Conservation (phyloP, 768 basidiomycete genomes). For the Boletales sp. region DNA sequence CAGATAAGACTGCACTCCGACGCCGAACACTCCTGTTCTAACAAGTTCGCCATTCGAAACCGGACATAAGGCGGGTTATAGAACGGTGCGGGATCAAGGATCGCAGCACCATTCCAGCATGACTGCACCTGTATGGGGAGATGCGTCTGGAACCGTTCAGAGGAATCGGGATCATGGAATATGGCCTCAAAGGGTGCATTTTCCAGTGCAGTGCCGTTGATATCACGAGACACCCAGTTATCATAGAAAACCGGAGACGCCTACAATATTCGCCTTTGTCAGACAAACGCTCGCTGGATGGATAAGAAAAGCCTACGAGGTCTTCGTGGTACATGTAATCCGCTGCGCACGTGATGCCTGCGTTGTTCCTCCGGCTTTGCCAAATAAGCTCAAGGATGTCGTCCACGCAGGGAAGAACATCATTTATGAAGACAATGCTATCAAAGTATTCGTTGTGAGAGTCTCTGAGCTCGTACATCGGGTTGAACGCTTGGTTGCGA, state of each 20-base stretch:
- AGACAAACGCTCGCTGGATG: neutral
- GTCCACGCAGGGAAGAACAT: slow-evolving; percentile 96
- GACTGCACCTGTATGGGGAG: slow-evolving; percentile 95
- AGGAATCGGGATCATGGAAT: slow-evolving; percentile 80
- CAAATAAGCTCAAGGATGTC: slow-evolving; percentile 97
- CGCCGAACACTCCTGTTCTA: slow-evolving; percentile 90
- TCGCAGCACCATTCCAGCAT: slow-evolving; percentile 98
- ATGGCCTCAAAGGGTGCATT: slow-evolving; percentile 95
- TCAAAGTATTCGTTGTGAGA: slow-evolving; percentile 93
- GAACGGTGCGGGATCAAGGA: slow-evolving; percentile 94
- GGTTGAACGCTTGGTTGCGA: slow-evolving; percentile 96
- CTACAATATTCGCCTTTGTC: slow-evolving; percentile 24
- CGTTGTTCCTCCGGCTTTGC: slow-evolving; percentile 91
- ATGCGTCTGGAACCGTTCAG: slow-evolving; percentile 83
- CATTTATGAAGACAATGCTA: slow-evolving; percentile 98
- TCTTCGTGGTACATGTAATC: slow-evolving; percentile 99
- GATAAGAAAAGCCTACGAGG: slow-evolving; percentile 49
- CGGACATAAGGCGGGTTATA: slow-evolving; percentile 87
- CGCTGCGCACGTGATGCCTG: slow-evolving; percentile 95
- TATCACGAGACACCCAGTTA: slow-evolving; percentile 97
- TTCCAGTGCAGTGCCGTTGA: slow-evolving; percentile 97
- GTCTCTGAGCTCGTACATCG: slow-evolving; percentile 90
- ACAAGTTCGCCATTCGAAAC: slow-evolving; percentile 93
- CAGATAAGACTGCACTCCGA: slow-evolving; percentile 95
- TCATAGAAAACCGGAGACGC: slow-evolving; percentile 94